Percentiles rank a stretch among this genome's conserved stretches.
Conservation (phyloP, 345 rosid genomes). For the Dovyalis caffra region DNA sequence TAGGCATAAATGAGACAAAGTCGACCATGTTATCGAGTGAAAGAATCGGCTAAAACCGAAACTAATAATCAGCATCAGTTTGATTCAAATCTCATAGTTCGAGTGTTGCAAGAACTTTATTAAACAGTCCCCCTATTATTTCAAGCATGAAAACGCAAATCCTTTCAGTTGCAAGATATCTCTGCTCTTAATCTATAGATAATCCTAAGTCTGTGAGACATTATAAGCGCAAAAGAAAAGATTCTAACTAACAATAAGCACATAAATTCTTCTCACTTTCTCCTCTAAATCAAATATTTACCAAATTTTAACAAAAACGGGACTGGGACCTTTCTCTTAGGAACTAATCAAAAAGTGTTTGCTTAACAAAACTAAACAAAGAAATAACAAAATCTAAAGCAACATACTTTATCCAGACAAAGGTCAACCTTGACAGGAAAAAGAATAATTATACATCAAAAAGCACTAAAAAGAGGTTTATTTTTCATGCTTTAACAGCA, state of each 20-base stretch:
- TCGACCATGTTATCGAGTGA: neutral
- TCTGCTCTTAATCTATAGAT: neutral
- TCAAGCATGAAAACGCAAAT: neutral
- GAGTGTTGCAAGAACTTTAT: neutral
- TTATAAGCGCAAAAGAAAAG: no score
- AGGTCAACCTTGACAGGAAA: constrained; percentile 8
- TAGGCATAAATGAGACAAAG: neutral
- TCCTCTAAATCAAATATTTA: neutral
- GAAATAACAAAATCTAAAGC: neutral
- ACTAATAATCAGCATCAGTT: neutral
- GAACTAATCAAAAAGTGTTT: neutral
- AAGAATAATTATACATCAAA: no score
- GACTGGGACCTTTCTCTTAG: no score
- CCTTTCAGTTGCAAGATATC: neutral
- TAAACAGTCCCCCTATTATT: neutral
- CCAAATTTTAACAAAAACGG: neutral
- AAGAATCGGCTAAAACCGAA: neutral
- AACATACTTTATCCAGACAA: neutral
- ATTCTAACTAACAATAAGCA: neutral
- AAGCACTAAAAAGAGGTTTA: constrained; percentile 4
- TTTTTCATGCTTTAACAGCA: neutral
- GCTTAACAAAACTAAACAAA: neutral
- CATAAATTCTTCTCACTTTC: neutral
- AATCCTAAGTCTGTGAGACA: neutral
- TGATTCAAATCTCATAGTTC: neutral